phyloP scores from a whole-genome alignment of 352 stramenopile species.

The Globisporangium mamillatum region DNA sequence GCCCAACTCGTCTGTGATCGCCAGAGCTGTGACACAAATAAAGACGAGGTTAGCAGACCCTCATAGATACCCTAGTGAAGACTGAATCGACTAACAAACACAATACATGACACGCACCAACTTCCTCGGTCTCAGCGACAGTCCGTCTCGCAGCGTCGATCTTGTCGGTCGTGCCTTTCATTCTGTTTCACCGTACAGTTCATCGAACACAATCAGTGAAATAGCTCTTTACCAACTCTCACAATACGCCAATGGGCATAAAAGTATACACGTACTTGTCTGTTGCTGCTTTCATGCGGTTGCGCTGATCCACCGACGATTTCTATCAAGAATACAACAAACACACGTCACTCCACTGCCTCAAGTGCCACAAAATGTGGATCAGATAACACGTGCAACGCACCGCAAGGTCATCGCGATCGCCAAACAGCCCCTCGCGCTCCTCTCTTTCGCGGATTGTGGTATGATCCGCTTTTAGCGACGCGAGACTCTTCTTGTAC shows the following conservation, averaged over 20 bases:
- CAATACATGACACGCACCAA: slow-evolving; percentile 43
- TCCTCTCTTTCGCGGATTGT: slow-evolving; percentile 83
- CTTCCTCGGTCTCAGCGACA: slow-evolving; percentile 84
- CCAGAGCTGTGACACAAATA: slow-evolving; percentile 34
- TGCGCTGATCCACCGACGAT: slow-evolving; percentile 66
- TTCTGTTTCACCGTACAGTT: slow-evolving; percentile 30
- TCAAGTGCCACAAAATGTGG: not conserved
- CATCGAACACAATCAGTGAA: not conserved
- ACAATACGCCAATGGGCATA: not conserved
- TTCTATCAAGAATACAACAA: slow-evolving; percentile 22
- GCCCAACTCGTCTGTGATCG: slow-evolving; percentile 78
- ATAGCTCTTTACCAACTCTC: too few relatives aligned
- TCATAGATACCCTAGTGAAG: not conserved
- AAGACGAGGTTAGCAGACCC: not conserved
- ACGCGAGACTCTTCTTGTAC: slow-evolving; percentile 88
- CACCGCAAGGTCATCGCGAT: slow-evolving; percentile 64
- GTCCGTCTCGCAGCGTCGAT: slow-evolving; percentile 76
- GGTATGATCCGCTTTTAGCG: slow-evolving; percentile 76
- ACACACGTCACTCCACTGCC: not conserved
- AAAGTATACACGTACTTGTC: slow-evolving; percentile 54
- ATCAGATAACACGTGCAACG: not conserved
- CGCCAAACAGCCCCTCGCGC: slow-evolving; percentile 79
- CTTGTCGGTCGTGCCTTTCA: slow-evolving; percentile 83
- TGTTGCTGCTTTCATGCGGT: slow-evolving; percentile 74
- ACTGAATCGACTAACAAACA: too few relatives aligned